phyloP scores from a whole-genome alignment of 495 filamentous ascomycete species.

The Cercophora scortea region DNA sequence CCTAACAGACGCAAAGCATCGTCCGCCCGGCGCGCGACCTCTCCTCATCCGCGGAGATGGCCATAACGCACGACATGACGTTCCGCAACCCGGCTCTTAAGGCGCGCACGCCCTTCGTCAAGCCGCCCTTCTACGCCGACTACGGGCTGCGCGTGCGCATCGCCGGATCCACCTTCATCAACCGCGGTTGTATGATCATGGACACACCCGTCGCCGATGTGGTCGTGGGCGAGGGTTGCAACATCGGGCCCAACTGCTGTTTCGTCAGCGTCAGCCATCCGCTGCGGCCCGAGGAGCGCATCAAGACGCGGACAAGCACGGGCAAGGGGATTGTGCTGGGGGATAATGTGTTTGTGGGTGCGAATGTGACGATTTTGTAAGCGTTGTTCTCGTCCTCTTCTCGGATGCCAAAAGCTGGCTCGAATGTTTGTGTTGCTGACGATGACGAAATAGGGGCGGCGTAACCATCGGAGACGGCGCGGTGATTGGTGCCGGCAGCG shows the following conservation, averaged over 20 bases:
- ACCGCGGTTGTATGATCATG: slow-evolving; percentile 27
- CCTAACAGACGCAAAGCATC: slow-evolving; percentile 14
- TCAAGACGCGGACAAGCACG: slow-evolving; percentile 17
- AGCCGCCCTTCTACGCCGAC: slow-evolving; percentile 27
- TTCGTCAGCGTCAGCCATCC: slow-evolving; percentile 22
- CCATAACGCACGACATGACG: slow-evolving; percentile 27
- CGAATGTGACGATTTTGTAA: slow-evolving; percentile 42
- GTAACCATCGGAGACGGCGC: slow-evolving; percentile 25
- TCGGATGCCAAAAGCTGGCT: neutral
- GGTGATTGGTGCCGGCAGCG: slow-evolving; percentile 25
- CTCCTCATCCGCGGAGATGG: slow-evolving; percentile 6
- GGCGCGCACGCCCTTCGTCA: slow-evolving; percentile 26
- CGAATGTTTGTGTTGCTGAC: too few species aligned
- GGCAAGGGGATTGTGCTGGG: slow-evolving; percentile 27
- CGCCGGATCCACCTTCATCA: slow-evolving; percentile 27
- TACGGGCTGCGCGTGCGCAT: slow-evolving; percentile 27
- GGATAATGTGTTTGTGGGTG: slow-evolving; percentile 44
- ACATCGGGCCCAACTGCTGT: slow-evolving; percentile 26
- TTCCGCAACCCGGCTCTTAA: slow-evolving; percentile 21
- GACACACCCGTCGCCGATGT: slow-evolving; percentile 31
- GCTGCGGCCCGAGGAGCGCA: slow-evolving; percentile 17
- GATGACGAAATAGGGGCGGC: slow-evolving; percentile 13
- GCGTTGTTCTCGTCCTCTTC: neutral
- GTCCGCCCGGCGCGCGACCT: slow-evolving; percentile 22
- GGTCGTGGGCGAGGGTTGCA: slow-evolving; percentile 24